Conservation (phyloP, 805 yeast genomes). For the Saccharomycopsis babjevae region DNA sequence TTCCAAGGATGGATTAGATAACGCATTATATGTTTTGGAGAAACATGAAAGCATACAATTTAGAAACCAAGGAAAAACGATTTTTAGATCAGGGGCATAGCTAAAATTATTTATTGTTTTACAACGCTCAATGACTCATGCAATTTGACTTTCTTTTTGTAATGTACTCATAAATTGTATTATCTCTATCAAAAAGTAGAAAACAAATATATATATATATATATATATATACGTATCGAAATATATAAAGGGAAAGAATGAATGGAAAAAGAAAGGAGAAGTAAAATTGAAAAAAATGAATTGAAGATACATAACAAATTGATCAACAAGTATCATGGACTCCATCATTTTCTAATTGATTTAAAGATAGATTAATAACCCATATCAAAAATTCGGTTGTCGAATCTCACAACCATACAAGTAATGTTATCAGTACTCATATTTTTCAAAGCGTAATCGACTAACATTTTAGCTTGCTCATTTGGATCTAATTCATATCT, state of each 20-base stretch:
- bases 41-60: slow-evolving; percentile 80
- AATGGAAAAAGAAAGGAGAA: neutral
- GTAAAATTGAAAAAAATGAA: neutral
- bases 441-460: slow-evolving; percentile 63
- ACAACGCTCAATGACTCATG: too few relatives aligned
- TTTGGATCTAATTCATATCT: slow-evolving; percentile 46
- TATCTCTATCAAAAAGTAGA: too few relatives aligned
- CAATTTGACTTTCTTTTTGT: too few relatives aligned
- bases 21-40: slow-evolving; percentile 72
- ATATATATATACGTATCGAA: neutral
- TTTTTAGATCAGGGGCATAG: slow-evolving; percentile 60
- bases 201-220: neutral
- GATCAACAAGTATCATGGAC: neutral
- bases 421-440: slow-evolving; percentile 88
- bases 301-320: neutral
- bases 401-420: slow-evolving; percentile 63
- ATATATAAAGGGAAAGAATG: neutral
- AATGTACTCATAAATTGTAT: too few relatives aligned
- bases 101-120: neutral
- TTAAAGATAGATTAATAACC: neutral
- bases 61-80: slow-evolving; percentile 76
- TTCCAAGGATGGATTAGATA: slow-evolving; percentile 65
- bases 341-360: neutral
- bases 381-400: slow-evolving; percentile 12
- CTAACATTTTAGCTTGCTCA: slow-evolving; percentile 55